These are phyloP conservation scores for Lindgomyces ingoldianus DNA, from an alignment of 495 filamentous ascomycete species.

Conservation along the genomic window DNA sequence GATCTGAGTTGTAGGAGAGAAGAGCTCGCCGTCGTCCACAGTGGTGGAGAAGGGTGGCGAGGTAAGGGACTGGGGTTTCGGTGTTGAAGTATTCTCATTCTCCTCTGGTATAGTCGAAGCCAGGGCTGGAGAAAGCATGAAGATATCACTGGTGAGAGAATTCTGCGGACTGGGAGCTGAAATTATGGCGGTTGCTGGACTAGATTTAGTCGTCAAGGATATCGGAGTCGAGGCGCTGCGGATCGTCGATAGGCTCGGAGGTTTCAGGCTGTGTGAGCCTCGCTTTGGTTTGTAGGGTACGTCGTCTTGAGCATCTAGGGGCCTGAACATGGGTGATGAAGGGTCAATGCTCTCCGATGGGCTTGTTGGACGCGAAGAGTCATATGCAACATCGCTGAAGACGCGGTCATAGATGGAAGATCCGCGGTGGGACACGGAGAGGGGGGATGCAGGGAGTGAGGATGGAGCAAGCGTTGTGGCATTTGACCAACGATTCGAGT, in stretches of 20 bases:
- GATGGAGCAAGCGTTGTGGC: constrained; percentile 65
- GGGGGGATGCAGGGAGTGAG: constrained; percentile 79
- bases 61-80: constrained; percentile 7
- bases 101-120: constrained; percentile 39
- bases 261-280: constrained; percentile 28
- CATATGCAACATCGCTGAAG: constrained; percentile 52
- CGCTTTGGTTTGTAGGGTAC: constrained; percentile 15
- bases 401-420: constrained; percentile 70
- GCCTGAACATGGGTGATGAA: constrained; percentile 40
- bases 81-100: constrained; percentile 25
- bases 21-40: constrained; percentile 24
- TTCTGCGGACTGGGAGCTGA: constrained; percentile 26
- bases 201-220: constrained; percentile 28
- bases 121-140: constrained; percentile 14
- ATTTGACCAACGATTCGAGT: constrained; percentile 63
- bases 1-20: constrained; percentile 25
- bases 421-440: constrained; percentile 64
- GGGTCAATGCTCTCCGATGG: constrained; percentile 60
- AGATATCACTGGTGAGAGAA: constrained; percentile 13
- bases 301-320: constrained; percentile 6
- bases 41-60: constrained; percentile 7
- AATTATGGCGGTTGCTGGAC: constrained; percentile 30
- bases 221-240: constrained; percentile 32
- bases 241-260: constrained; percentile 26
- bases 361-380: constrained; percentile 69